These are phyloP conservation scores for Strobilomyces echinocephalus DNA, from an alignment of 768 basidiomycete genomes.

Conservation along the genomic window DNA sequence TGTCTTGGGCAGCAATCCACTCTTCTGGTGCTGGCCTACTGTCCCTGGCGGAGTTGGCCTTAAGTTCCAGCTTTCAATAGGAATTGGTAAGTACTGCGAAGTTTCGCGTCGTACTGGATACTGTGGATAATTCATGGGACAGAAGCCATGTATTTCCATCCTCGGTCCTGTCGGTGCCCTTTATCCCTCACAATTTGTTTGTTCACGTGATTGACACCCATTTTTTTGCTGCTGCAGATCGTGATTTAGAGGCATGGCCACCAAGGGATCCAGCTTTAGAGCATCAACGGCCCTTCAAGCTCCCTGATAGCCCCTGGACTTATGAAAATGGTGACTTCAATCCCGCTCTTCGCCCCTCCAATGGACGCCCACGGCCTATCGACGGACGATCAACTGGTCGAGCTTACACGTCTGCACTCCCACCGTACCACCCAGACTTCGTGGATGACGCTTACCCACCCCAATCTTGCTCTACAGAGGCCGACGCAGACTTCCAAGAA, in stretches of 20 bases:
- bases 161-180: constrained; percentile 4
- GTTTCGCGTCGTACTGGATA: constrained; percentile 26
- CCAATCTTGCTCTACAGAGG: constrained; percentile 16
- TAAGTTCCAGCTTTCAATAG: constrained; percentile 65
- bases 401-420: constrained; percentile 46
- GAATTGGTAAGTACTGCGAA: constrained; percentile 70
- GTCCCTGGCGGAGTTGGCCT: constrained; percentile 66
- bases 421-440: constrained; percentile 78
- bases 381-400: constrained; percentile 21
- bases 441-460: constrained; percentile 28
- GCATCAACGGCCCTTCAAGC: constrained; percentile 38
- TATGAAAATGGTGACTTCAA: constrained; percentile 76
- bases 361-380: constrained; percentile 34
- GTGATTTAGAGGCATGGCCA: constrained; percentile 56
- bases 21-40: constrained; percentile 84
- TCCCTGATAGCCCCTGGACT: constrained; percentile 76
- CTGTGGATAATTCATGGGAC: constrained; percentile 4
- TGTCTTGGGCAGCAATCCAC: constrained; percentile 68
- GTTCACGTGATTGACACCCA: constrained; percentile 7
- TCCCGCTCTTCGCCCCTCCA: constrained; percentile 67
- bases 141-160: constrained; percentile 1
- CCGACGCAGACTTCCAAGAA: constrained; percentile 29
- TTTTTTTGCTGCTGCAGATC: constrained; percentile 27
- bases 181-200: not conserved
- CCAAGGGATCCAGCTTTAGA: constrained; percentile 55